Base-by-base conservation (phyloP, 163 green algal genomes). In the Prototheca wickerhamii region DNA sequence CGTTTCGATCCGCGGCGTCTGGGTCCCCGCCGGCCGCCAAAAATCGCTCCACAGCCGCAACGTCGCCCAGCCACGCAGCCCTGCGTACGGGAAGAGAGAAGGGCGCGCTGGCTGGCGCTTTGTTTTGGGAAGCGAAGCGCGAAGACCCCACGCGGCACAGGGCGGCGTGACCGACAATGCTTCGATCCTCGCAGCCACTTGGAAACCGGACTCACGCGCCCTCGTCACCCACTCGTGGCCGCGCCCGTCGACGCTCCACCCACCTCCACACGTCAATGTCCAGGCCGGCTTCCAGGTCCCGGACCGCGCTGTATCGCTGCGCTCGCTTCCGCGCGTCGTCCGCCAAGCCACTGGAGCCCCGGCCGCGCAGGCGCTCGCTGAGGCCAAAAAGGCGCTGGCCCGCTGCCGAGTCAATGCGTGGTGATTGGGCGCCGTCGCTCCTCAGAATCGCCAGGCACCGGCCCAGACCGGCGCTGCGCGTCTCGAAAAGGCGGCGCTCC, bases 261-360 rank as follows among this genome's bases (percentile, higher is more conserved):
- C 49, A 72, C 65, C 65, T 62, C 65, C 65, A 72, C 49, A 72
- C 65, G 23, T 72, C 65, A 28, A 72, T 66, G 49, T 57, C 50
- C 4, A 34, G 7, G 2, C 65, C 65, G 2, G 23, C 8, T 12
- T 28, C 33, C 0, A 37, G 42, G 8, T 7, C 33, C 1, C 64
- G 44, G 2, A 40, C 56, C 20, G 60, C 17, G 5, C 28, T 44
- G 64, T 71, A 71, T 25, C 18, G 52, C 26, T 53, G 3, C 5
- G 32, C 44, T 20, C 64, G 42, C 64, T 33, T 44, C 33, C 43
- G 33, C 26, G 33, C 12, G 10, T 21, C 55, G 2, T n/a, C n/a
- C n/a, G n/a, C n/a, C n/a, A n/a, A n/a, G n/a, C n/a, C n/a, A n/a
- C n/a, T n/a, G n/a, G n/a, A n/a, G n/a, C n/a, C n/a, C n/a, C n/a